Evolutionary conservation across 352 stramenopile species (phyloP).

Genomic region (Globisporangium splendens): DNA sequence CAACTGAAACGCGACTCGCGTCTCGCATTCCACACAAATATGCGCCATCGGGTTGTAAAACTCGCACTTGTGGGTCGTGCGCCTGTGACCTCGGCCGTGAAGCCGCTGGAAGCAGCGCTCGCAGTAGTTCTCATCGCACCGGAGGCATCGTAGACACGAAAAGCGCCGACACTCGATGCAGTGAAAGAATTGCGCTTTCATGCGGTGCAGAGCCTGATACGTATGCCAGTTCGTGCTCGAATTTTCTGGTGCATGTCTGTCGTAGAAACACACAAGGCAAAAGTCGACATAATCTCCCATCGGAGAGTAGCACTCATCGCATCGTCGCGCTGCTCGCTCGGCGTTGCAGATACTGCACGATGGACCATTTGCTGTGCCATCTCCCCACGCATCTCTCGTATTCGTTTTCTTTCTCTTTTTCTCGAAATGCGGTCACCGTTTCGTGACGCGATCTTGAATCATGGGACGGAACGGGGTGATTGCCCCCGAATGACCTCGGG

Average conservation of each 20-base stretch:
- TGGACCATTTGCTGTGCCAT: slow-evolving; percentile 6
- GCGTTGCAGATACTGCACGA: slow-evolving; percentile 56
- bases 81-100: slow-evolving; percentile 57
- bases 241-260: slow-evolving; percentile 34
- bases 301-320: slow-evolving; percentile 59
- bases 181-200: slow-evolving; percentile 37
- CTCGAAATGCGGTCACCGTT: slow-evolving; percentile 56
- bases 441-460: slow-evolving; percentile 67
- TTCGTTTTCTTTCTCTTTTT: slow-evolving; percentile 6
- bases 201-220: slow-evolving; percentile 46
- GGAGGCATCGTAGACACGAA: slow-evolving; percentile 54
- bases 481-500: slow-evolving; percentile 42
- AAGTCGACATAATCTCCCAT: slow-evolving; percentile 68
- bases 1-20: slow-evolving; percentile 50
- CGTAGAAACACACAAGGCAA: slow-evolving; percentile 74
- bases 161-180: slow-evolving; percentile 75
- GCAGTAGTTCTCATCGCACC: slow-evolving; percentile 80
- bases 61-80: slow-evolving; percentile 51
- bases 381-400: slow-evolving; percentile 6
- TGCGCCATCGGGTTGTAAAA: slow-evolving; percentile 46
- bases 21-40: slow-evolving; percentile 75
- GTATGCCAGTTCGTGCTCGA: slow-evolving; percentile 45
- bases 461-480: slow-evolving; percentile 64
- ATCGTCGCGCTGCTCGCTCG: slow-evolving; percentile 57
- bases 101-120: slow-evolving; percentile 70